Base-by-base conservation (phyloP, 148 eudicot genomes). In the Salicornia ramosissima region DNA sequence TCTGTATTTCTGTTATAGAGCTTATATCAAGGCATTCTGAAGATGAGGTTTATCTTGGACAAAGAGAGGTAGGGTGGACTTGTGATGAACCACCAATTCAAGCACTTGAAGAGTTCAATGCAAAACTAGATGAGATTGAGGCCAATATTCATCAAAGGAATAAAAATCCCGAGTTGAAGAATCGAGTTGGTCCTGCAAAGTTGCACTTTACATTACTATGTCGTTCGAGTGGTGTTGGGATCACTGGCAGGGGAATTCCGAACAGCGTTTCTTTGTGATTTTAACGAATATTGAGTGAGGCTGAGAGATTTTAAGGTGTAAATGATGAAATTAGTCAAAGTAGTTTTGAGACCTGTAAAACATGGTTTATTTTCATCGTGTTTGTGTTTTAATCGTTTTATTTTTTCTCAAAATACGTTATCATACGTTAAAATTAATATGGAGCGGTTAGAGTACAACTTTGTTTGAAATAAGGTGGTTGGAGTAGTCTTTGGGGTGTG, bases 171-270 rank as follows among this genome's bases (percentile, higher is more conserved):
- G 78, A 52, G 25, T 72, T 71, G 80, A 93, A 63, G 84, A 93
- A 93, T 63, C 76, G 98, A 47, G 67, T 64, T 33, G 98, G 98
- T n/a, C 85, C 90, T 18, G 95, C 80, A 15, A 79, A 80, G 74
- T 30, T 90, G 81, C 96, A 96, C 6, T 93, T 88, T 58, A 90
- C 90, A 25, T 52, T 93, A 79, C 87, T 93, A 4, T 68, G 78
- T 63, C 96, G 94, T 47, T 72, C 81, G 3, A 86, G 94, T 71
- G 86, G 74, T 6, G 56, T 43, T 36, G 98, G 98, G 13, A 84
- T 92, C 24, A 90, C 96, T 19, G 96, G 93, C 57, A 88, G 71
- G 73, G 98, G 98, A 57, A 92, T 92, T 74, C 98, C 98, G n/a
- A 92, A 92, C 68, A 93, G 98, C 77, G 80, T 86, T 61, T 77